Base-by-base conservation (phyloP, 306 rosid genomes). In the Lathyrus aphaca region DNA sequence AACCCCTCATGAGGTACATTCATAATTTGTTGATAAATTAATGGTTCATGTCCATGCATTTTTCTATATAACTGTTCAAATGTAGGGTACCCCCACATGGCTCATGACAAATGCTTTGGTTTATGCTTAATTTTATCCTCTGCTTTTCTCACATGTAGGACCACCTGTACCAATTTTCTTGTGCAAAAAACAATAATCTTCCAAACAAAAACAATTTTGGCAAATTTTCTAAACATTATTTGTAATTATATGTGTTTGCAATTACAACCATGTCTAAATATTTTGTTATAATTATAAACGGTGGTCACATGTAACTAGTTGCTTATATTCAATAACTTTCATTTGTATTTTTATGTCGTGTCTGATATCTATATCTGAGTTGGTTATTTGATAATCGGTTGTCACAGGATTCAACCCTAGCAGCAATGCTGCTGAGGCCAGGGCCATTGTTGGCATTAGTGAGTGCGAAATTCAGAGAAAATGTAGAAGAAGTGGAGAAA, bases 1-100 rank as follows among this genome's bases (percentile, higher is more conserved):
- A 87, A 86, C 96, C 71, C 96, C 96, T 59, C 94, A 66, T 1
- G 98, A 92, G 96, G 98, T 90, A 78, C 23, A n/a, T n/a, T n/a
- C n/a, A n/a, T n/a, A n/a, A n/a, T n/a, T n/a, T n/a, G n/a, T n/a
- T n/a, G n/a, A n/a, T n/a, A n/a, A n/a, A n/a, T n/a, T n/a, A n/a
- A n/a, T n/a, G n/a, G n/a, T n/a, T n/a, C n/a, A n/a, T n/a, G n/a
- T n/a, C n/a, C 72, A 71, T 58, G 81, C 62, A 73, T 39, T 29
- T 40, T 60, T 29, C 45, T 51, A 18, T 69, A 40, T 55, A 44
- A 56, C 75, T 71, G 71, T 74, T 48, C 12, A 43, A 44, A 4
- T 40, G 59, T 65, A 64, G 71, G 71, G 70, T 64, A 57, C 82
- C 66, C 43, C 62, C 62, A 56, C 62, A 58, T 58, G 35, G 76